Percentiles rank a stretch among this genome's conserved stretches.
These are phyloP conservation scores for Stagonosporopsis vannaccii DNA, from an alignment of 2,329 filamentous ascomycete species.

Conservation along the genomic window DNA sequence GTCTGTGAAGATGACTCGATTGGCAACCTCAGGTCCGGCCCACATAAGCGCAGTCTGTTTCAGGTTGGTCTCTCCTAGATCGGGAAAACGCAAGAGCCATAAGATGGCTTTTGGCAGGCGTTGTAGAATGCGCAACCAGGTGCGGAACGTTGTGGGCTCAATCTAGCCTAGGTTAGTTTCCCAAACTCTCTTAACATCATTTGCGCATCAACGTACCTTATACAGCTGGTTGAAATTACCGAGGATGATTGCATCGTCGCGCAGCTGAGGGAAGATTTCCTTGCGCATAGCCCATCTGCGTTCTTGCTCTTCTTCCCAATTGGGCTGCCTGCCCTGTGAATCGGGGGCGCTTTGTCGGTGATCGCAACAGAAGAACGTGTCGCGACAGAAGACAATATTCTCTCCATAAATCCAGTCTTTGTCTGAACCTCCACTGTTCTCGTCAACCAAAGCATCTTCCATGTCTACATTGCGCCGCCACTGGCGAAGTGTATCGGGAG, in stretches of 20 bases:
- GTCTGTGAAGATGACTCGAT: constrained; percentile 91
- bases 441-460: constrained; percentile 69
- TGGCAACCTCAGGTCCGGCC: constrained; percentile 85
- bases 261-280: constrained; percentile 82
- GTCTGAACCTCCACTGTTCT: constrained; percentile 71
- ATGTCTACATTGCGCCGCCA: constrained; percentile 77
- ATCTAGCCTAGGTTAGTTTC: constrained; percentile 66
- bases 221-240: constrained; percentile 99
- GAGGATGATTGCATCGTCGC: constrained; percentile 86
- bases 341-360: constrained; percentile 89
- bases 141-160: constrained; percentile 93
- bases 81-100: constrained; percentile 96
- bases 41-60: constrained; percentile 79
- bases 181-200: no score
- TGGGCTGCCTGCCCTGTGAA: constrained; percentile 66
- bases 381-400: constrained; percentile 91
- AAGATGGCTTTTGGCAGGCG: constrained; percentile 86
- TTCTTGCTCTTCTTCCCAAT: constrained; percentile 83
- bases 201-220: constrained; percentile 69
- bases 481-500: constrained; percentile 79
- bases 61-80: constrained; percentile 87
- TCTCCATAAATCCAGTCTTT: constrained; percentile 95
- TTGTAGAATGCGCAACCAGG: constrained; percentile 90
- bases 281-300: constrained; percentile 92
- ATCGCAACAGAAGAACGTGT: constrained; percentile 98